A percentile compares a stretch with the other conserved stretches of the same genome.
Conservation (phyloP, 495 filamentous ascomycete genomes). For the Chaetomidium leptoderma region DNA sequence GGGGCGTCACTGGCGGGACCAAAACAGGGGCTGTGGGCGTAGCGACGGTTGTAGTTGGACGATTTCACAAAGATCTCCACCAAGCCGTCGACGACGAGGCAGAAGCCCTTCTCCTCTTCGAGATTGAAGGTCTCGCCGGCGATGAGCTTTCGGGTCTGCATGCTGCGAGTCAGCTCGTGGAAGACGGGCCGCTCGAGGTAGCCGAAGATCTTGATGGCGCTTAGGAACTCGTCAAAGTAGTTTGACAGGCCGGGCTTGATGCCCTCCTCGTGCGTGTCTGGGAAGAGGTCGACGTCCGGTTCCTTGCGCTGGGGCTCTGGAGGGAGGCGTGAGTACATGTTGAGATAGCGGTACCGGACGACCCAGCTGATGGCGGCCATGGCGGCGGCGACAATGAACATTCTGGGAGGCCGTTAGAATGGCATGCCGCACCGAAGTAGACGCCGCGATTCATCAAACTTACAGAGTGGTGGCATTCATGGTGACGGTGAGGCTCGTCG, state of each 20-base stretch:
- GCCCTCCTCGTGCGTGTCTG: constrained; percentile 83
- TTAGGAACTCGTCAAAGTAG: constrained; percentile 96
- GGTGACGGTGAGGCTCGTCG: constrained; percentile 91
- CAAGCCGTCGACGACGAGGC: constrained; percentile 91
- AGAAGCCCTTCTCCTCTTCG: constrained; percentile 97
- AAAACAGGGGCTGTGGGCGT: constrained; percentile 15
- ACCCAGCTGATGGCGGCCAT: constrained; percentile 85
- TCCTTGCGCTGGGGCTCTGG: constrained; percentile 95
- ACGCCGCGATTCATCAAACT: constrained; percentile 24
- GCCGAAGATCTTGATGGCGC: constrained; percentile 98
- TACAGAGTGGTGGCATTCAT: constrained; percentile 97
- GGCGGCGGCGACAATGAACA: constrained; percentile 71
- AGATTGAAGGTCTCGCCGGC: constrained; percentile 91
- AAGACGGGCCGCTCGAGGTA: constrained; percentile 96
- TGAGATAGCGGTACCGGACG: constrained; percentile 87
- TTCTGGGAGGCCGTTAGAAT: constrained; percentile 39
- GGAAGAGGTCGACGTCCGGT: constrained; percentile 89
- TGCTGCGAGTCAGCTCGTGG: constrained; percentile 92
- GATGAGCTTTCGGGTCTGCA: constrained; percentile 95
- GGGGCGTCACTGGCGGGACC: constrained; percentile 33
- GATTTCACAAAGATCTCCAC: constrained; percentile 99
- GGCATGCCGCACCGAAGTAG: background rate
- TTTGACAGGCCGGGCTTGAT: constrained; percentile 86
- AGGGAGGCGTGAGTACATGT: constrained; percentile 90
- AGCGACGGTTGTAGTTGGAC: constrained; percentile 50